Evolutionary conservation across 306 rosid species (phyloP), one percentile per base, ranked within the genome.

Genomic region (Corylus americana): DNA sequence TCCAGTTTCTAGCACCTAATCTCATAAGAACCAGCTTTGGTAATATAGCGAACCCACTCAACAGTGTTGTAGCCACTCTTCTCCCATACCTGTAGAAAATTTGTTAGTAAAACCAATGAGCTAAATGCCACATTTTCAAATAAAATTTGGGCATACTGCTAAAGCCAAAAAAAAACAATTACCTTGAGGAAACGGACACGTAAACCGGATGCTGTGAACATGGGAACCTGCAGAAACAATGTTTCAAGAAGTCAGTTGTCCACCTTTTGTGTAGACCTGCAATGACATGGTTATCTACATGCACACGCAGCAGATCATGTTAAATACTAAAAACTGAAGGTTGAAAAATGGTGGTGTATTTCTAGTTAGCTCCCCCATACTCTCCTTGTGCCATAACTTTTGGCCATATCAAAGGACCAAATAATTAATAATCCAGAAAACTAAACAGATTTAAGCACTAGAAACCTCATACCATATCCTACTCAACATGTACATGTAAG

Each of bases 161-260:
- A 53, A 49, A 8, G 31, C 20, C 17, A 42, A 57, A 59, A 42
- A 57, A 59, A 13, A 54, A 31, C 35, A 31, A 70, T 77, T 85
- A 93, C 98, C 98, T 93, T 96, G 35, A 93, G 98, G 76, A 95
- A 95, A 73, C 99, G 98, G 14, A 95, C 99, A 3, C 99, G 98
- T 64, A 95, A 85, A 76, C 98, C 98, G 48, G 99, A 95, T 22
- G 98, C 99, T 0, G 98, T 91, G 82, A 96, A 93, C 99, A 96
- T 93, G 64, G 99, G 99, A 86, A 96, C 92, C 92, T 89, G 85
- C 22, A 76, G 47, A 71, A 31, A 54, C 51, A 71, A 70, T 20
- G 75, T 7, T 11, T 18, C 29, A 49, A 59, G 29, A 13, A 29
- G 45, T 71, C 37, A 51, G 61, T 71, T 27, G 11, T 13, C 57